phyloP scores from a whole-genome alignment of 1,284 basidiomycete genomes.

The Blastosporella zonata region DNA sequence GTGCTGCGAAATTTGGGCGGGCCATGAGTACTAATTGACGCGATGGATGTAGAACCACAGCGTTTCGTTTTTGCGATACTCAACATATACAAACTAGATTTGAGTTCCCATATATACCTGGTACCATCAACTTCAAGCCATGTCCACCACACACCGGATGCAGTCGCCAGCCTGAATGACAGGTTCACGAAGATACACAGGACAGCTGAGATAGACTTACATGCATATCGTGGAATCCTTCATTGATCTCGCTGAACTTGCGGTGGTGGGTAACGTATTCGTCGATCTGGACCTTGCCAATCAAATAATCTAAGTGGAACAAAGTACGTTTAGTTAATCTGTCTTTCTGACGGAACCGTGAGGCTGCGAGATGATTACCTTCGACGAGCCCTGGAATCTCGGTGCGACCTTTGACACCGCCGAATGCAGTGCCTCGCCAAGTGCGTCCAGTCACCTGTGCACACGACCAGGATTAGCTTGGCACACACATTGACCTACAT shows the following conservation, averaged over 20 bases:
- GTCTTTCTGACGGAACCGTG: not conserved
- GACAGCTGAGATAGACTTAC: conserved; percentile 46
- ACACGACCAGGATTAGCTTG: conserved; percentile 11
- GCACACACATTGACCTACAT: not conserved
- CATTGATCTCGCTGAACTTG: conserved; percentile 77
- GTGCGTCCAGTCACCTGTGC: conserved; percentile 80
- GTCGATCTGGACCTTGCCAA: conserved; percentile 78
- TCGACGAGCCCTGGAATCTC: conserved; percentile 90
- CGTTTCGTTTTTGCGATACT: not conserved
- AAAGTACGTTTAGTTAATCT: not conserved
- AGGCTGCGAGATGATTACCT: conserved; percentile 37
- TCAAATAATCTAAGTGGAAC: conserved; percentile 58
- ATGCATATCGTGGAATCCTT: conserved; percentile 95
- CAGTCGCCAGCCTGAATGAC: conserved; percentile 73
- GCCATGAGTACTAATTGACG: conserved; percentile 2
- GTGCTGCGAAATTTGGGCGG: not conserved
- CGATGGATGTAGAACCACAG: conserved; percentile 8
- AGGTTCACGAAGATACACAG: conserved; percentile 2
- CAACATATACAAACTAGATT: conserved; percentile 1
- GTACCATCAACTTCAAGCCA: conserved; percentile 39
- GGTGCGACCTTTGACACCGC: conserved; percentile 96
- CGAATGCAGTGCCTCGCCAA: conserved; percentile 96
- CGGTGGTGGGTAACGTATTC: conserved; percentile 87
- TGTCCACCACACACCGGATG: conserved; percentile 88
- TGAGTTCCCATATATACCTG: conserved; percentile 4